A percentile compares a stretch with the other conserved stretches of the same genome.
These are phyloP conservation scores for Rhipidocladum racemiflorum DNA, from an alignment of 176 grass and related monocot genomes.

Conservation along the genomic window DNA sequence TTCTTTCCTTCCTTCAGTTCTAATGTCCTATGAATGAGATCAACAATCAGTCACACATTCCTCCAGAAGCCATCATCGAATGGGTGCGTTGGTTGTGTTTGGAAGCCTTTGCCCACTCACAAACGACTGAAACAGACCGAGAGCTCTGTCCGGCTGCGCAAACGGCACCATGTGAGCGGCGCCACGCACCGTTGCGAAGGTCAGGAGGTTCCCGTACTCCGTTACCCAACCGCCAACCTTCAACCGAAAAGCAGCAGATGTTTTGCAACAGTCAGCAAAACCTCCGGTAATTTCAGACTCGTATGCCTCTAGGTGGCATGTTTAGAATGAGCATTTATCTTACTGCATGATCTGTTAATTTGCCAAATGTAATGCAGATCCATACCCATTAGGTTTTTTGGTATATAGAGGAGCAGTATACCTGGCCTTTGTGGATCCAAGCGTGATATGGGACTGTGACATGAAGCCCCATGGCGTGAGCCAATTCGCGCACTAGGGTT, in stretches of 20 bases:
- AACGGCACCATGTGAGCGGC: conserved; percentile 95
- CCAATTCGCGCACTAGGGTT: conserved; percentile 60
- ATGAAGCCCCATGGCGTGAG: conserved; percentile 44
- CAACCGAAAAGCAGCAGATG: background rate
- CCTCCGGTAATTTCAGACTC: background rate
- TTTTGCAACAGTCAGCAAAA: background rate
- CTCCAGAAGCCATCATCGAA: background rate
- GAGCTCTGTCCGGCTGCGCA: conserved; percentile 69
- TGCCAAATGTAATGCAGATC: background rate
- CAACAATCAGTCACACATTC: too few relatives aligned
- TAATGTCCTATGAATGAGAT: too few relatives aligned
- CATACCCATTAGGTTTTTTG: background rate
- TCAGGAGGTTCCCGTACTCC: conserved; percentile 73
- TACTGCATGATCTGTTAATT: background rate
- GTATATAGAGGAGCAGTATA: conserved; percentile 14
- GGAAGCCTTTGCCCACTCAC: conserved; percentile 62
- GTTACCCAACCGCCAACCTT: conserved; percentile 92
- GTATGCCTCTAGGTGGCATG: background rate
- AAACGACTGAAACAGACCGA: conserved; percentile 66
- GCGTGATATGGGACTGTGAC: conserved; percentile 66
- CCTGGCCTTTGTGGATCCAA: conserved; percentile 80
- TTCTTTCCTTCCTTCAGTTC: too few relatives aligned
- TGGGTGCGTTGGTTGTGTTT: conserved; percentile 59
- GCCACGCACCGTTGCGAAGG: conserved; percentile 83
- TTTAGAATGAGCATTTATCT: background rate